Percentiles rank a stretch among this genome's conserved stretches.
Evolutionary conservation across 345 rosid species (phyloP).

Genomic region (Eucalyptus albens): DNA sequence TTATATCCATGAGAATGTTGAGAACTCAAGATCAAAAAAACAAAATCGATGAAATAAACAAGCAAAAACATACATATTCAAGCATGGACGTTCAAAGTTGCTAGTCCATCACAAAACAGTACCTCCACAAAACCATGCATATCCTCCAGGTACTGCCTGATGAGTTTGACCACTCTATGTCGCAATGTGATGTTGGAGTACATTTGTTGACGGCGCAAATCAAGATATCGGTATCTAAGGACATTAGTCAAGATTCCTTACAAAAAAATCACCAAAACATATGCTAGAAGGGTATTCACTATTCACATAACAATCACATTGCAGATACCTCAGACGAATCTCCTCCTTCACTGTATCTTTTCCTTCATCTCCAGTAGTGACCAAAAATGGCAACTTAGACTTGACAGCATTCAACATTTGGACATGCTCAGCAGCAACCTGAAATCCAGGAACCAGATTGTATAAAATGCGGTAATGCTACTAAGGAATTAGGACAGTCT

Average conservation of each 20-base stretch:
- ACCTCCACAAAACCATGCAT: slow-evolving; percentile 88
- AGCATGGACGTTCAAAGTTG: neutral
- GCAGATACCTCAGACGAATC: slow-evolving; percentile 67
- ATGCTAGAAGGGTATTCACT: neutral
- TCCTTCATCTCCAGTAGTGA: slow-evolving; percentile 72
- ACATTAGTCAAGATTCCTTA: neutral
- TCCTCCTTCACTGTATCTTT: slow-evolving; percentile 77
- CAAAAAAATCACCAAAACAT: neutral
- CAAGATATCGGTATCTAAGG: slow-evolving; percentile 80
- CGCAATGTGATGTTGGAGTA: slow-evolving; percentile 60
- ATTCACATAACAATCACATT: neutral
- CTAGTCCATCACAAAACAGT: neutral
- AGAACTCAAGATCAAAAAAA: neutral
- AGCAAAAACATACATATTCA: neutral
- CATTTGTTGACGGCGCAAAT: slow-evolving; percentile 92
- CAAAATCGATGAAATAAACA: neutral
- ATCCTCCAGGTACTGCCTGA: slow-evolving; percentile 83
- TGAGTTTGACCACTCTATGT: slow-evolving; percentile 80
- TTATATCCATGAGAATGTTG: slow-evolving; percentile 14
- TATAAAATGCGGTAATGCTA: neutral
- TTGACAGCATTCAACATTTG: slow-evolving; percentile 72
- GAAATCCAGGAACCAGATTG: neutral
- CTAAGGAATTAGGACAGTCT: neutral
- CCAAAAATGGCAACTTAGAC: slow-evolving; percentile 75
- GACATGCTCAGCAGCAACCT: slow-evolving; percentile 85